Percentiles rank a stretch among this genome's conserved stretches.
Conservation (phyloP, 176 grass and related monocot genomes). For the Panicum miliaceum region DNA sequence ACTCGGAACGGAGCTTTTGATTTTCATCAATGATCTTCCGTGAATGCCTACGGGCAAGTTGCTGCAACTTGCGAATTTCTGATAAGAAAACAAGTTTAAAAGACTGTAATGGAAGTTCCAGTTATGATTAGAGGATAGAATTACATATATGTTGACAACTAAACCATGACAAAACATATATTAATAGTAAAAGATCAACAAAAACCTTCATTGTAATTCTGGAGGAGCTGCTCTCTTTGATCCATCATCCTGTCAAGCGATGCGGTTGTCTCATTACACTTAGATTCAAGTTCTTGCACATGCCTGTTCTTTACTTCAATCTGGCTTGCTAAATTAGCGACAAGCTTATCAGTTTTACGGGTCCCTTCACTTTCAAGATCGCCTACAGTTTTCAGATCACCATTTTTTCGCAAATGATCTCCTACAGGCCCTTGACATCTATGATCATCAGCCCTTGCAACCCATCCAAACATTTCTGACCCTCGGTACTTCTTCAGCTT, state of each 20-base stretch:
- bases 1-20: conserved; percentile 49
- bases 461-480: conserved; percentile 56
- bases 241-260: conserved; percentile 62
- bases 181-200: not conserved
- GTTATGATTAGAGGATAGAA: not conserved
- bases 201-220: conserved; percentile 57
- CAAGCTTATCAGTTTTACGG: conserved; percentile 57
- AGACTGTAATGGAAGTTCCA: conserved; percentile 1
- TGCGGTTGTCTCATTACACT: conserved; percentile 52
- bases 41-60: conserved; percentile 61
- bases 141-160: not conserved
- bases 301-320: conserved; percentile 56
- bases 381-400: conserved; percentile 61
- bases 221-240: conserved; percentile 54
- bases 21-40: conserved; percentile 65
- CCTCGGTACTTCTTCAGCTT: conserved; percentile 37
- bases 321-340: conserved; percentile 50
- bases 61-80: conserved; percentile 78
- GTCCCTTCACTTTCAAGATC: conserved; percentile 54
- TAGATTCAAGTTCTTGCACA: conserved; percentile 50
- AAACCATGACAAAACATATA: not conserved
- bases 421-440: conserved; percentile 49
- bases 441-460: conserved; percentile 59
- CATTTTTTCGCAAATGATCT: conserved; percentile 51
- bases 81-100: conserved; percentile 12